phyloP scores from a whole-genome alignment of 768 basidiomycete genomes.

The Trametes cingulata region DNA sequence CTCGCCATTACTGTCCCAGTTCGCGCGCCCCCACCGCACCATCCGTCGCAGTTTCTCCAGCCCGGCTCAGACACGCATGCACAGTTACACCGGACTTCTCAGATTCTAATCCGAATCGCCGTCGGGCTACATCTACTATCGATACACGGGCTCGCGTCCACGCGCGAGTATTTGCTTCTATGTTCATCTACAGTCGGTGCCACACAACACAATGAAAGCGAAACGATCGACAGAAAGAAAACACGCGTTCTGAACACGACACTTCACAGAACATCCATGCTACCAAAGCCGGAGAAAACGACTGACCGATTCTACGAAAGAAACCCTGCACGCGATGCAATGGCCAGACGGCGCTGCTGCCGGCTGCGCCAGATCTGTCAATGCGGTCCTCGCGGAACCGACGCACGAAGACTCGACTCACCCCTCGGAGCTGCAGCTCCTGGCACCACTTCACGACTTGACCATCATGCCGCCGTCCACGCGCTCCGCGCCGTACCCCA shows the following conservation, averaged over 20 bases:
- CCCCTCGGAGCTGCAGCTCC: background rate
- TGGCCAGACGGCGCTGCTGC: background rate
- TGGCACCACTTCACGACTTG: conserved; percentile 26
- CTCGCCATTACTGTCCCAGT: background rate
- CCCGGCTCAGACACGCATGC: background rate
- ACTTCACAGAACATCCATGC: conserved; percentile 1
- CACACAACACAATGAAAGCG: conserved; percentile 11
- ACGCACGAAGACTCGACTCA: background rate
- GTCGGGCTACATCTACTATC: background rate
- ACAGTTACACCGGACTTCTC: background rate
- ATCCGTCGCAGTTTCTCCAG: background rate
- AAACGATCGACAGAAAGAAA: conserved; percentile 2
- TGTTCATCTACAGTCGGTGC: background rate
- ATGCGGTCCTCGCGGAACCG: background rate
- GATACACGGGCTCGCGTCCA: conserved; percentile 7
- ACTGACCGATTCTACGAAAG: conserved; percentile 6
- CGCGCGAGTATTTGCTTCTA: background rate
- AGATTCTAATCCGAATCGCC: conserved; percentile 13
- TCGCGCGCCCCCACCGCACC: background rate
- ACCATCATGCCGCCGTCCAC: conserved; percentile 33
- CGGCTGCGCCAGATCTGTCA: conserved; percentile 4
- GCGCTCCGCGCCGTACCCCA: conserved; percentile 19
- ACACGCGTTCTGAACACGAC: background rate
- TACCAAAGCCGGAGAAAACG: conserved; percentile 3
- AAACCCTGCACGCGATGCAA: background rate